These are phyloP conservation scores for Dentipellis fragilis DNA, from an alignment of 768 basidiomycete species.

Conservation along the genomic window DNA sequence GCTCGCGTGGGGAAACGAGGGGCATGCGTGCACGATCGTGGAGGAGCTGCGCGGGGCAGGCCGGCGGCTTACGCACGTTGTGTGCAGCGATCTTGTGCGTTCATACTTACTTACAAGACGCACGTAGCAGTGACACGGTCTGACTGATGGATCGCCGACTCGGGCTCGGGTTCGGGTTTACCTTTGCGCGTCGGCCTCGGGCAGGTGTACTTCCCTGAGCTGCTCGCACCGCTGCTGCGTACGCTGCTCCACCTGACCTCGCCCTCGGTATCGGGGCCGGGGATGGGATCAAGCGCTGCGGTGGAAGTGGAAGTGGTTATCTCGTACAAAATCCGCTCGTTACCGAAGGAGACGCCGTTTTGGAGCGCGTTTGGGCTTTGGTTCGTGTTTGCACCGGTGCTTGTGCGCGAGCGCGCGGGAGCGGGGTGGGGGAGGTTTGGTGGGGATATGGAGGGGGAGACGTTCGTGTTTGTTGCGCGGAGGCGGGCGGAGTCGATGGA, in stretches of 20 bases:
- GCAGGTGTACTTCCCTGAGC: constrained; percentile 80
- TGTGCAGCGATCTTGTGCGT: constrained; percentile 80
- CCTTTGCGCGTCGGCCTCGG: too few species aligned
- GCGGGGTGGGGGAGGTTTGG: constrained; percentile 15
- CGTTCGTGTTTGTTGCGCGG: constrained; percentile 53
- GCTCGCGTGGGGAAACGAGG: constrained; percentile 58
- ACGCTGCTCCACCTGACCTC: constrained; percentile 67
- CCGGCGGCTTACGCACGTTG: constrained; percentile 44
- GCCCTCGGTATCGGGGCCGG: constrained; percentile 35
- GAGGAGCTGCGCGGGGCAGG: constrained; percentile 23
- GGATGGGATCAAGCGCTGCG: neutral
- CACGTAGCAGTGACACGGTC: too few species aligned
- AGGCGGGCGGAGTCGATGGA: constrained; percentile 47
- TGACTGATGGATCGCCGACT: too few species aligned
- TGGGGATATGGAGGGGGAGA: constrained; percentile 14
- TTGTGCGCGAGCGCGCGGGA: constrained; percentile 19
- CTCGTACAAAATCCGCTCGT: constrained; percentile 69
- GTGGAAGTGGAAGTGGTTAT: constrained; percentile 39
- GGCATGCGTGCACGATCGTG: constrained; percentile 32
- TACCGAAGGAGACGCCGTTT: constrained; percentile 63
- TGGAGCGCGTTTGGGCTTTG: constrained; percentile 76
- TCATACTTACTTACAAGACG: neutral
- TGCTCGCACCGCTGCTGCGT: constrained; percentile 67
- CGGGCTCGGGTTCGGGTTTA: constrained; percentile 1
- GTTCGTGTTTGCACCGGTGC: constrained; percentile 56